phyloP scores from a whole-genome alignment of 176 grass and related monocot species.

The Pontederia crassipes region DNA sequence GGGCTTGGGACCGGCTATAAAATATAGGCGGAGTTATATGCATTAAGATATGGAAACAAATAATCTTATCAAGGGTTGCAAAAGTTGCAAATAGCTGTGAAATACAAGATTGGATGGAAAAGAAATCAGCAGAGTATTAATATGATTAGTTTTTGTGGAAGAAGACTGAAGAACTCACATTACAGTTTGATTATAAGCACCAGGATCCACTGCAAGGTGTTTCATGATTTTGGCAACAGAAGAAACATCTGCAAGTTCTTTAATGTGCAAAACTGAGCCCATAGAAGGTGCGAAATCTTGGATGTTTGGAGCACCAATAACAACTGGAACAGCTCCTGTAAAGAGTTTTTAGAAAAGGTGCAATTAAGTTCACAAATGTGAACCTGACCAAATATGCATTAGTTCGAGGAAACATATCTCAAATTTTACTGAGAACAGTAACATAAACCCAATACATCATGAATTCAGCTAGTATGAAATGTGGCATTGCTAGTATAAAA shows the following conservation, averaged over 20 bases:
- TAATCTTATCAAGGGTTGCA: no score
- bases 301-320: conserved; percentile 94
- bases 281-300: conserved; percentile 72
- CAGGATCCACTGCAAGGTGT: conserved; percentile 53
- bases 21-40: no score
- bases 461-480: no score
- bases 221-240: conserved; percentile 66
- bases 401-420: neutral
- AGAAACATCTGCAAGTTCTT: conserved; percentile 55
- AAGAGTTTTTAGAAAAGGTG: neutral
- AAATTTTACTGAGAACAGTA: no score
- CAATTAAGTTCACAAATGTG: conserved; percentile 4
- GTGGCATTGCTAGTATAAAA: no score
- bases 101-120: neutral
- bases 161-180: conserved; percentile 32
- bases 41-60: no score
- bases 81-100: no score
- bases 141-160: neutral
- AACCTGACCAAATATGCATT: neutral
- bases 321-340: conserved; percentile 80
- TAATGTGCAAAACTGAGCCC: conserved; percentile 79
- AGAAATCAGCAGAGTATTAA: conserved; percentile 3
- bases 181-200: conserved; percentile 66
- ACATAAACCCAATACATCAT: no score
- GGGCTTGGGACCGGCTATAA: no score